Evolutionary conservation across 2,329 filamentous ascomycete species (phyloP).

Genomic region (Colletotrichum gloeosporioides): DNA sequence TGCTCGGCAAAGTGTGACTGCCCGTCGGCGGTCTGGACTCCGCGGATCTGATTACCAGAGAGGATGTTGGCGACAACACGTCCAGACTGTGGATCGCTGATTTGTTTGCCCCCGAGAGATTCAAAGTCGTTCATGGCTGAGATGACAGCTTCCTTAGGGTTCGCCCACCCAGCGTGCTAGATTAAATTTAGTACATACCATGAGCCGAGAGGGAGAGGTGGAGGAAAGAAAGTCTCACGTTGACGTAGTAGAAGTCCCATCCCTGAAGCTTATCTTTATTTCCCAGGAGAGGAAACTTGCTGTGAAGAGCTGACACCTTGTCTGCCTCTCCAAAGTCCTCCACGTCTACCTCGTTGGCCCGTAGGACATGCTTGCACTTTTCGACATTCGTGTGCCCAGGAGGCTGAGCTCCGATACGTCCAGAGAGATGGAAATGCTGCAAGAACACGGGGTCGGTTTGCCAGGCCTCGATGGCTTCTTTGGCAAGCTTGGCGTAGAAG

Average conservation of each 20-base stretch:
- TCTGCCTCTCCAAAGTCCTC: background rate
- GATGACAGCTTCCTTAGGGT: background rate
- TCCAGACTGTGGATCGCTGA: background rate
- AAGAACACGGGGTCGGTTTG: background rate
- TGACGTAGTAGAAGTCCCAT: background rate
- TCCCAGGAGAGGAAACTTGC: background rate
- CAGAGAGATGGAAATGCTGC: background rate
- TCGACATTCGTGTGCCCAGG: background rate
- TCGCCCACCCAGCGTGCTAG: background rate
- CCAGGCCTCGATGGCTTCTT: background rate
- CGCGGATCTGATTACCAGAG: background rate
- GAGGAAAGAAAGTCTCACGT: background rate
- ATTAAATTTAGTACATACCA: background rate
- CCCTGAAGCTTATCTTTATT: background rate
- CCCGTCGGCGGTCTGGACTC: background rate
- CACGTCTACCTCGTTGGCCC: background rate
- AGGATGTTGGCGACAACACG: background rate
- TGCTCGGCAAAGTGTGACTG: background rate
- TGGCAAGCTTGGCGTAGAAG: background rate
- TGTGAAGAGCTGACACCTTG: background rate
- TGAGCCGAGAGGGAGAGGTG: no score
- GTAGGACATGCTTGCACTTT: background rate
- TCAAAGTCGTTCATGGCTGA: background rate
- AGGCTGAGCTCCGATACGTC: background rate
- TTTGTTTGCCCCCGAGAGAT: background rate